These are phyloP conservation scores for Nemania bipapillata DNA, from an alignment of 2,329 filamentous ascomycete genomes.

Conservation along the genomic window DNA sequence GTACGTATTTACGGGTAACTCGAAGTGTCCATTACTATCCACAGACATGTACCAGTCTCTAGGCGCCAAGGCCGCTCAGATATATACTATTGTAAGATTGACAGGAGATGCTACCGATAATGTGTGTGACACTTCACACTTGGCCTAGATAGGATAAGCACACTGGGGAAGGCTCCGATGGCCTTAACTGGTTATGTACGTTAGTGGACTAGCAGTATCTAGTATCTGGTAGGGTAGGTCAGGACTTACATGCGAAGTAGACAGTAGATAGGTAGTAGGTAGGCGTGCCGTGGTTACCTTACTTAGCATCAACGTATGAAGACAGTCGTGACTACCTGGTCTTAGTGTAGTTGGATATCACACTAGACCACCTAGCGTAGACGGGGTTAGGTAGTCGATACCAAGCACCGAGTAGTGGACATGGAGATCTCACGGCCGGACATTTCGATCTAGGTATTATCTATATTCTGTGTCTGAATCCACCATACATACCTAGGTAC, in stretches of 20 bases:
- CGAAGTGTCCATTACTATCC: constrained; percentile 7
- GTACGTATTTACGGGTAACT: background rate
- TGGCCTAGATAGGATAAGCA: constrained; percentile 27
- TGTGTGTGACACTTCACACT: constrained; percentile 26
- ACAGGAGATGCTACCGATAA: constrained; percentile 15
- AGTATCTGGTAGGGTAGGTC: background rate
- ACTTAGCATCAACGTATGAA: background rate
- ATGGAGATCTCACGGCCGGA: no score
- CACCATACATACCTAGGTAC: no score
- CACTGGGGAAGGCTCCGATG: constrained; percentile 23
- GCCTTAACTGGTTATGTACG: constrained; percentile 12
- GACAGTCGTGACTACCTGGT: background rate
- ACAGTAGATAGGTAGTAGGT: no score
- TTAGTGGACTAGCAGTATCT: constrained; percentile 1
- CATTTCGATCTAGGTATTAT: no score
- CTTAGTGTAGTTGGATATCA: background rate
- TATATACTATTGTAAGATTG: constrained; percentile 19
- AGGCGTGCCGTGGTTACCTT: background rate
- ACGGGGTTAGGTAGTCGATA: no score
- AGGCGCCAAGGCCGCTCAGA: background rate
- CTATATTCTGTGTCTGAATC: no score
- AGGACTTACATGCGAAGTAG: background rate
- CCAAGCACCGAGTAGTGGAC: no score
- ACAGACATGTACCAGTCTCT: constrained; percentile 10
- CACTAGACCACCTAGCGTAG: no score